Percentiles rank a stretch among this genome's conserved stretches.
phyloP scores from a whole-genome alignment of 1,139 yeast genomes.

The Candida mesenterica region DNA sequence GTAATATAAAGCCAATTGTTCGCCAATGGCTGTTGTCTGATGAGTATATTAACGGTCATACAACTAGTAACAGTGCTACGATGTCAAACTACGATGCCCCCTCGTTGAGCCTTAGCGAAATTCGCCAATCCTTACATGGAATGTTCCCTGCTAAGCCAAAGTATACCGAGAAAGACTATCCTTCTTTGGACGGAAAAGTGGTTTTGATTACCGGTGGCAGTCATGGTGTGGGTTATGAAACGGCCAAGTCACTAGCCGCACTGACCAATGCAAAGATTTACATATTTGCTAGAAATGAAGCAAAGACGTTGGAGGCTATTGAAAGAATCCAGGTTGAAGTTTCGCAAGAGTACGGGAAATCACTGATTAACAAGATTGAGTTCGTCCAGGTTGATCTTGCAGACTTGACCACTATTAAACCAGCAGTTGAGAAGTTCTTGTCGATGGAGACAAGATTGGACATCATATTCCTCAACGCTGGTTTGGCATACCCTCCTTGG shows the following conservation, averaged over 20 bases:
- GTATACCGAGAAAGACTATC: constrained; percentile 10
- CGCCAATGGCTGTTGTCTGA: too few species aligned
- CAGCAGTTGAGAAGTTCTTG: constrained; percentile 35
- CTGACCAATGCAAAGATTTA: constrained; percentile 16
- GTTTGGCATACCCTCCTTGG: constrained; percentile 35
- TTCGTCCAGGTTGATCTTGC: constrained; percentile 36
- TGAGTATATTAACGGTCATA: too few species aligned
- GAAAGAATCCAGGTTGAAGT: constrained; percentile 10
- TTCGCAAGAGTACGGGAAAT: constrained; percentile 8
- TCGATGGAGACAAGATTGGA: constrained; percentile 29
- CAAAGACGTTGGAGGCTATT: constrained; percentile 17
- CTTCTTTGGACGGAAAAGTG: constrained; percentile 19
- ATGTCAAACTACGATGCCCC: constrained; percentile 1
- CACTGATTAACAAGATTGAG: constrained; percentile 1
- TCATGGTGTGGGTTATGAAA: constrained; percentile 20
- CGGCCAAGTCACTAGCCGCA: constrained; percentile 10
- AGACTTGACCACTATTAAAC: constrained; percentile 43
- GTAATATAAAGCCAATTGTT: too few species aligned
- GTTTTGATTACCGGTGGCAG: constrained; percentile 24
- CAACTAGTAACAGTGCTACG: too few species aligned
- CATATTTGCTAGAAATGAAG: constrained; percentile 17
- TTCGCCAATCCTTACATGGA: constrained; percentile 1
- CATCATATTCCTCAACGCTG: constrained; percentile 50
- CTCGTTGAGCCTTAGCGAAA: background rate
- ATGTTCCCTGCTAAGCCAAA: constrained; percentile 7